phyloP scores from a whole-genome alignment of 208 protist species.

The Acanthamoeba sp. region DNA sequence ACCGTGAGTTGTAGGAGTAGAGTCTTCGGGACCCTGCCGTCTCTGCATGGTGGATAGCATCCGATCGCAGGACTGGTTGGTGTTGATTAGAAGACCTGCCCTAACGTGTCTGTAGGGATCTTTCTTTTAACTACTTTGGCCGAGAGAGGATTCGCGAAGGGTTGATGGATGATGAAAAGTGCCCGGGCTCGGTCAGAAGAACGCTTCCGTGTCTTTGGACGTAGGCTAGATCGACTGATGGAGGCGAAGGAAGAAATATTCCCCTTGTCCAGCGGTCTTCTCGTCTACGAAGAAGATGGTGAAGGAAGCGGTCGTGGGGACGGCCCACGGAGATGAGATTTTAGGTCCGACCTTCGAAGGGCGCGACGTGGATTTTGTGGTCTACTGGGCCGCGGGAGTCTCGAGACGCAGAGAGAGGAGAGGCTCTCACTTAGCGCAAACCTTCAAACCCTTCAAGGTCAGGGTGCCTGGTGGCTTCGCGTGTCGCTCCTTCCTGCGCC shows the following conservation, averaged over 20 bases:
- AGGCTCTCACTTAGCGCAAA: background rate
- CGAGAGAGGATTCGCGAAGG: too few species aligned
- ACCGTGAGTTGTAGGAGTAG: background rate
- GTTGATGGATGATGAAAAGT: background rate
- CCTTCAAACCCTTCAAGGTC: constrained; percentile 36
- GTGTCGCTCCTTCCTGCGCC: background rate
- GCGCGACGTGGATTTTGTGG: background rate
- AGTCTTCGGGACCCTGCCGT: background rate
- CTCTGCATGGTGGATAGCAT: constrained; percentile 60
- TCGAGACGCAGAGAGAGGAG: background rate
- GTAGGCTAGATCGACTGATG: background rate
- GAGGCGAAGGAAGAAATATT: constrained; percentile 70
- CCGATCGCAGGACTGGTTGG: background rate
- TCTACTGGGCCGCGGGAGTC: background rate
- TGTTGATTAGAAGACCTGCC: background rate
- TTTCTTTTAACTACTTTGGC: background rate
- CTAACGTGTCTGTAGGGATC: too few species aligned
- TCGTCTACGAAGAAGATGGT: background rate
- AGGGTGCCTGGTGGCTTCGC: background rate
- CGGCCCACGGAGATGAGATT: background rate
- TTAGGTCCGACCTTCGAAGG: background rate
- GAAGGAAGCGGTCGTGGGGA: background rate
- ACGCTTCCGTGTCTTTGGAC: too few species aligned
- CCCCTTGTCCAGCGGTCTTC: constrained; percentile 22
- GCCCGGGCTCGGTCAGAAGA: too few species aligned